phyloP scores from a whole-genome alignment of 2,329 filamentous ascomycete genomes.

The Alternaria ventricosa region DNA sequence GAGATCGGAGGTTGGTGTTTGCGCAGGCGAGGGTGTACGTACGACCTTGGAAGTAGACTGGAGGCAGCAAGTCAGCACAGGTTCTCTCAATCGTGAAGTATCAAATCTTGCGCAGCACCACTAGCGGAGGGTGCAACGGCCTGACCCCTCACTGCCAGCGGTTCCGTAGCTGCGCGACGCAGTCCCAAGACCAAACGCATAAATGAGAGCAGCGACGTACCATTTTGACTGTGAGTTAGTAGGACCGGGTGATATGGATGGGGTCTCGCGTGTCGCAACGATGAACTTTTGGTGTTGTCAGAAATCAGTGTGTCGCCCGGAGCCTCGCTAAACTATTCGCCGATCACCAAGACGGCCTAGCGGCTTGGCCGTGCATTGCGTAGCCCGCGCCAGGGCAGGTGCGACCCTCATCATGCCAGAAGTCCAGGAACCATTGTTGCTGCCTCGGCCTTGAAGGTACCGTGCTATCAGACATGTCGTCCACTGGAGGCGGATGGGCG shows the following conservation, averaged over 20 bases:
- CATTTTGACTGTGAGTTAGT: slow-evolving; percentile 49
- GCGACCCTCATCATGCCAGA: slow-evolving; percentile 31
- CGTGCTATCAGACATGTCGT: slow-evolving; percentile 40
- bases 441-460: slow-evolving; percentile 3
- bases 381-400: slow-evolving; percentile 21
- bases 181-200: slow-evolving; percentile 9
- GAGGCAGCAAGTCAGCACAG: slow-evolving; percentile 40
- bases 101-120: slow-evolving; percentile 31
- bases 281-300: slow-evolving; percentile 32
- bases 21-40: slow-evolving; percentile 32
- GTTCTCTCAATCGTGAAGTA: slow-evolving; percentile 12
- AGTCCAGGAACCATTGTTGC: slow-evolving; percentile 17
- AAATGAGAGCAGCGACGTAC: slow-evolving; percentile 39
- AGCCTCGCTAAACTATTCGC: slow-evolving; percentile 26
- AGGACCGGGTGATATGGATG: slow-evolving; percentile 43
- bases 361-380: slow-evolving; percentile 31
- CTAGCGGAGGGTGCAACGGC: slow-evolving; percentile 23
- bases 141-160: slow-evolving; percentile 15
- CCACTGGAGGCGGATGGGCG: slow-evolving; percentile 71
- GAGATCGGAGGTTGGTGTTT: slow-evolving; percentile 35
- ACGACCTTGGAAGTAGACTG: slow-evolving; percentile 71
- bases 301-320: slow-evolving; percentile 29
- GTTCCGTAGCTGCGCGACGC: slow-evolving; percentile 18
- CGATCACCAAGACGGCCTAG: slow-evolving; percentile 16
- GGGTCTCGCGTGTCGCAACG: slow-evolving; percentile 47